Conservation (phyloP, 768 basidiomycete species). For the Boletus barrowsii region DNA sequence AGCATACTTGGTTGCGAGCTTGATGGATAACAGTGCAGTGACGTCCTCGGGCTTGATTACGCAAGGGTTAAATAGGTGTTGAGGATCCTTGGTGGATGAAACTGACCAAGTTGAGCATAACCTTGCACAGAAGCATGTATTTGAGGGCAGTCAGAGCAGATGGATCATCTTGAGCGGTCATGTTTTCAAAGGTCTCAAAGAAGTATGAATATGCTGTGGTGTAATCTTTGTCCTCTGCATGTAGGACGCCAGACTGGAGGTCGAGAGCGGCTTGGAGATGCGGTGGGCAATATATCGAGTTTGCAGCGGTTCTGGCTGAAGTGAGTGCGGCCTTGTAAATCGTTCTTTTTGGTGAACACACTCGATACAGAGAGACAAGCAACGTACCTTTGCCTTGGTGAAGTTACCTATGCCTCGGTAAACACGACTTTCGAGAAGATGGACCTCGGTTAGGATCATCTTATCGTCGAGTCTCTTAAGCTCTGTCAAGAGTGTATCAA, state of each 20-base stretch:
- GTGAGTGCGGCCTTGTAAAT: conserved; percentile 72
- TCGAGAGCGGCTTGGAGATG: conserved; percentile 60
- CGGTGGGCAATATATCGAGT: conserved; percentile 90
- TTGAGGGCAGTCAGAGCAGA: conserved; percentile 82
- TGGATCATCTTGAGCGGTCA: conserved; percentile 73
- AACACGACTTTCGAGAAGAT: conserved; percentile 88
- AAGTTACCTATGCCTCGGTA: conserved; percentile 88
- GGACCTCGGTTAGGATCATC: conserved; percentile 95
- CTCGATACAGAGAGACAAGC: background rate
- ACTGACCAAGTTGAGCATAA: conserved; percentile 92
- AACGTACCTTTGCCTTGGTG: conserved; percentile 78
- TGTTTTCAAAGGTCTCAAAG: conserved; percentile 92
- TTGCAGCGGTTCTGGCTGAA: conserved; percentile 89
- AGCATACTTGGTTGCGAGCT: conserved; percentile 85
- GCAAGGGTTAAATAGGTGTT: background rate
- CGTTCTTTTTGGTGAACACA: background rate
- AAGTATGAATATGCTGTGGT: conserved; percentile 97
- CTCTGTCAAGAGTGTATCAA: conserved; percentile 87
- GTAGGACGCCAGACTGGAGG: conserved; percentile 75
- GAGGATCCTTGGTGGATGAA: background rate
- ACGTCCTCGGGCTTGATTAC: conserved; percentile 84
- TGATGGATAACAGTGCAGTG: conserved; percentile 77
- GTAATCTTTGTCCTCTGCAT: conserved; percentile 98
- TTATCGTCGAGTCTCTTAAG: conserved; percentile 95
- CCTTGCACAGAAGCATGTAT: conserved; percentile 97